A percentile compares a stretch with the other conserved stretches of the same genome.
Evolutionary conservation across 179 eudicot genomes (phyloP).

Genomic region (Silene noctiflora): DNA sequence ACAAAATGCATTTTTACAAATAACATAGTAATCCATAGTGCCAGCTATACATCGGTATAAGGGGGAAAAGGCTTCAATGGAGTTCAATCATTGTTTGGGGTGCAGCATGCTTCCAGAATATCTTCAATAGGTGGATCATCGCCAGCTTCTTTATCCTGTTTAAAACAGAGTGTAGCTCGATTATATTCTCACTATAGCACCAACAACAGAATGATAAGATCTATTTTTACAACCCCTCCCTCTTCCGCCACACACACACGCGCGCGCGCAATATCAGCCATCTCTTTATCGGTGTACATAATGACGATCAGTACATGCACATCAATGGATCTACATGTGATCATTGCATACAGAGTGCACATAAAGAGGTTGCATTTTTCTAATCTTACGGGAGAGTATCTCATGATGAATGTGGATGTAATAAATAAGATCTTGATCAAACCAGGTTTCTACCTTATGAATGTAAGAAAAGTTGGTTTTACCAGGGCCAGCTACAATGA

Average conservation of each 20-base stretch:
- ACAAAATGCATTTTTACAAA: no score
- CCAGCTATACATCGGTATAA: neutral
- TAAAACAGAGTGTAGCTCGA: neutral
- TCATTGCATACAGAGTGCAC: no score
- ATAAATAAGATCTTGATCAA: neutral
- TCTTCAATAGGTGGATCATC: constrained; percentile 93
- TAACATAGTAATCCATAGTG: no score
- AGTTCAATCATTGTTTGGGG: neutral
- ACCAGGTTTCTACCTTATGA: constrained; percentile 59
- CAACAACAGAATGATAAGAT: neutral
- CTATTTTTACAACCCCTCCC: no score
- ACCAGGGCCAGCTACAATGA: constrained; percentile 95
- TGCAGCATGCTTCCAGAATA: constrained; percentile 70
- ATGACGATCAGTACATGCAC: no score
- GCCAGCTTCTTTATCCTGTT: constrained; percentile 95
- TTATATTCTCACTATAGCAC: neutral
- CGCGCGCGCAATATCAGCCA: neutral
- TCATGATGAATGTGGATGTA: neutral
- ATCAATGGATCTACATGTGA: neutral
- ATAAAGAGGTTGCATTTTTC: neutral
- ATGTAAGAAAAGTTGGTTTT: constrained; percentile 72
- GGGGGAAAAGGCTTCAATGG: no score
- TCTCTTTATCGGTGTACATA: neutral
- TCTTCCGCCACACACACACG: no score
- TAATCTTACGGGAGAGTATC: neutral